A percentile compares a stretch with the other conserved stretches of the same genome.
phyloP scores from a whole-genome alignment of 2,329 filamentous ascomycete genomes.

The Trichoderma pleuroti region DNA sequence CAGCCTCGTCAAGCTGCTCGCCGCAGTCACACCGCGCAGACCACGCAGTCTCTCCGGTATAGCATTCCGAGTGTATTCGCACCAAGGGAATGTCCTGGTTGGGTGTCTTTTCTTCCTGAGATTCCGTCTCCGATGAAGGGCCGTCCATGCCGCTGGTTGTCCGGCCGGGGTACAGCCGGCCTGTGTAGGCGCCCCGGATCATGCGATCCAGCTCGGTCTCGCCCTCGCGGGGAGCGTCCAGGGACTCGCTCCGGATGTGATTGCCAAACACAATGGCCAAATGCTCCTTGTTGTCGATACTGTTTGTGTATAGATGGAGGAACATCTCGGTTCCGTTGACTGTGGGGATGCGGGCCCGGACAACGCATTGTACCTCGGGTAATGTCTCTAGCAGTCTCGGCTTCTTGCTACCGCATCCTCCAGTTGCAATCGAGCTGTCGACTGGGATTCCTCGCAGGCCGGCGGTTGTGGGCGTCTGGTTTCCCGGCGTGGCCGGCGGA shows the following conservation, averaged over 20 bases:
- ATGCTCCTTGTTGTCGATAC: conserved; percentile 91
- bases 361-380: conserved; percentile 86
- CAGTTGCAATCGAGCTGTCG: conserved; percentile 55
- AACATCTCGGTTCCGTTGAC: conserved; percentile 94
- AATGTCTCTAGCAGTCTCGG: conserved; percentile 72
- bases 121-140: conserved; percentile 26
- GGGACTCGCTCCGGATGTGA: conserved; percentile 68
- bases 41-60: conserved; percentile 98
- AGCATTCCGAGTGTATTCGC: conserved; percentile 95
- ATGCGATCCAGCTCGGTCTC: conserved; percentile 89
- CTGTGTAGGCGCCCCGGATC: conserved; percentile 90
- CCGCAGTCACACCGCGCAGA: conserved; percentile 96
- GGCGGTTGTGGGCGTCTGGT: conserved; percentile 46
- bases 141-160: conserved; percentile 63
- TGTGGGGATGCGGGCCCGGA: conserved; percentile 91
- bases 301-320: conserved; percentile 89
- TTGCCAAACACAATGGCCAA: conserved; percentile 94
- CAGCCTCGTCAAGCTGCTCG: conserved; percentile 95
- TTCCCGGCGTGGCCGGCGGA: conserved; percentile 63
- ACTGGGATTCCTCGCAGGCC: conserved; percentile 55
- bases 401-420: conserved; percentile 59
- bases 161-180: conserved; percentile 79
- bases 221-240: conserved; percentile 68
- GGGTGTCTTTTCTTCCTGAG: conserved; percentile 17
- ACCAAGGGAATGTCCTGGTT: conserved; percentile 61